phyloP scores from a whole-genome alignment of 225 moss, liverwort and hornwort species.

The Takakia lepidozioides region DNA sequence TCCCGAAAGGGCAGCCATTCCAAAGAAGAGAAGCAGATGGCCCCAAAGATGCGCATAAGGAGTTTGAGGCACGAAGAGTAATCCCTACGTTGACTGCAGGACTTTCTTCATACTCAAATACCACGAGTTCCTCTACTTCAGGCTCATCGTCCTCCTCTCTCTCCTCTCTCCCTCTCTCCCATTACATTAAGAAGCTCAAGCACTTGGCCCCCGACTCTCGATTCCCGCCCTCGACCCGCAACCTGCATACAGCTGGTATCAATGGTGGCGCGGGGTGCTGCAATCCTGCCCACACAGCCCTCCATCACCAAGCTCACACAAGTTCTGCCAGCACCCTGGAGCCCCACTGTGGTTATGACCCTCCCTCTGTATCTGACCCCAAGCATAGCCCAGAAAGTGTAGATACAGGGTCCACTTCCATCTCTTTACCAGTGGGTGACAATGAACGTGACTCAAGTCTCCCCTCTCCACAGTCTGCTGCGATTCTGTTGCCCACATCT shows the following conservation, averaged over 20 bases:
- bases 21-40: neutral
- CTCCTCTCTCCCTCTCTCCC: constrained; percentile 74
- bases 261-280: neutral
- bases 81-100: constrained; percentile 15
- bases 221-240: constrained; percentile 13
- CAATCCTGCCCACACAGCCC: constrained; percentile 13
- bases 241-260: constrained; percentile 4
- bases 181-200: constrained; percentile 80
- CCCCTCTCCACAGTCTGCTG: neutral
- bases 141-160: constrained; percentile 47
- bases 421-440: neutral
- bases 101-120: constrained; percentile 18
- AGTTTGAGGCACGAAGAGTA: constrained; percentile 28
- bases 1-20: neutral
- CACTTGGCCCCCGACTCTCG: constrained; percentile 44
- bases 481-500: neutral
- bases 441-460: neutral
- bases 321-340: neutral
- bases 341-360: neutral
- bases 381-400: constrained; percentile 1
- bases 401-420: neutral
- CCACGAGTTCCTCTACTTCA: constrained; percentile 46
- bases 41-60: constrained; percentile 15
- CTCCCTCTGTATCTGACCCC: neutral
- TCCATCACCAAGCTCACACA: neutral